Evolutionary conservation across 2,329 filamentous ascomycete genomes (phyloP), one percentile per base, ranked within the genome.

Genomic region (Pseudogymnoascus sp.): DNA sequence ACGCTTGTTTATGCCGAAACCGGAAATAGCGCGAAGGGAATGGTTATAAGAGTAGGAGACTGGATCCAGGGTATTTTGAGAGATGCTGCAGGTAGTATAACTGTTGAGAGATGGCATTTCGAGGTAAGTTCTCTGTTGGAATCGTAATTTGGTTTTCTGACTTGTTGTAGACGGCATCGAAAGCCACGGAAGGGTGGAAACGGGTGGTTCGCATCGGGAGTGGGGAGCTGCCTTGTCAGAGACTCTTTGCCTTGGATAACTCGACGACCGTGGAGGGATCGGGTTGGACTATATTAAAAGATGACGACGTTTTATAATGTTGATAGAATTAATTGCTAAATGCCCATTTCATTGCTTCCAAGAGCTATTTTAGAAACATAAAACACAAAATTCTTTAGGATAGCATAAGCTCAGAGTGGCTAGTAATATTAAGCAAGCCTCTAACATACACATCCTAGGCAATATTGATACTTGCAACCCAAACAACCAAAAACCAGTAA

Each of bases 11-110:
- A 33, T 62, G 23, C 38, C n/a, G 62, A 62, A 16, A n/a, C 14
- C 5, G 56, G 18, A 25, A 44, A 21, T 18, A 33, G 11, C 5
- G 38, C 61, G 12, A 68, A 42, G 8, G 67, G 68, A 11, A 61
- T 68, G 42, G 64, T 66, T 7, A 60, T 69, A 25, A 66, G 68
- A 33, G 64, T 70, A 31, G 68, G 68, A 12, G 63, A 59, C 14
- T 68, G 65, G 64, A 68, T 67, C 25, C 64, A 69, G 42, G 67
- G 63, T n/a, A 65, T 70, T 5, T 35, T 67, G 61, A 69, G 62
- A 67, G 60, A 62, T 60, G 47, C 63, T 10, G 50, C 50, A 14
- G 50, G 50, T 33, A 21, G 6, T 3, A 60, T 69, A 37, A 68
- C 65, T 3, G 60, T 65, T 16, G 68, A 68, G 28, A 59, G 68